Evolutionary conservation across 345 rosid species (phyloP).

Genomic region (Citropsis articulata): DNA sequence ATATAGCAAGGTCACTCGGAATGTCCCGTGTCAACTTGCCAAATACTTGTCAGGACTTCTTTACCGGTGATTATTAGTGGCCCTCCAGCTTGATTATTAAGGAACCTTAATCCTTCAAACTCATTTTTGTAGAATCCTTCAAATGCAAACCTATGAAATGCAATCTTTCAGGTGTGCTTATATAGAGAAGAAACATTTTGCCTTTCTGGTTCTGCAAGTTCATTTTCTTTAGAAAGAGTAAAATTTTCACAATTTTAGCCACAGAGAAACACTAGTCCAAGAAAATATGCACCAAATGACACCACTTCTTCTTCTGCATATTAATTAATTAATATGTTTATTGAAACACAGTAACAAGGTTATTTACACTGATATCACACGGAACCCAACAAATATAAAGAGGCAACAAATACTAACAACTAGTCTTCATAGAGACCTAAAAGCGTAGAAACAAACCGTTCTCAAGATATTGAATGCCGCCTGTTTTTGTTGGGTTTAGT

Average conservation of each 20-base stretch:
- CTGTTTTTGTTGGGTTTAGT: conserved; percentile 68
- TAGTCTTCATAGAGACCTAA: background rate
- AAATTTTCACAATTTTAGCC: background rate
- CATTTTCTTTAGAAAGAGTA: background rate
- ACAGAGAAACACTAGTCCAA: background rate
- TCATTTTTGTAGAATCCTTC: conserved; percentile 31
- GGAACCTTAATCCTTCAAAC: conserved; percentile 31
- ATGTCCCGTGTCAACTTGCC: conserved; percentile 30
- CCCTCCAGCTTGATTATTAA: conserved; percentile 13
- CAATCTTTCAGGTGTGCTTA: conserved; percentile 1
- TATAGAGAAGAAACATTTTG: background rate
- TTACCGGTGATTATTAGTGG: conserved; percentile 19
- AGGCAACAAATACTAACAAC: conserved; percentile 14
- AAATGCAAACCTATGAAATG: conserved; percentile 23
- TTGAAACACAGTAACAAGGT: background rate
- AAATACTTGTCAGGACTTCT: conserved; percentile 22
- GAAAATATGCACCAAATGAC: background rate
- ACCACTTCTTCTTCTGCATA: conserved; percentile 1
- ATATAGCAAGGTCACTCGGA: conserved; percentile 25
- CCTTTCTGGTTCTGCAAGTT: background rate
- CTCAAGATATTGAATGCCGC: conserved; percentile 87
- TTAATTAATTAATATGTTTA: background rate
- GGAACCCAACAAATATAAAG: background rate
- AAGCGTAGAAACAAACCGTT: background rate
- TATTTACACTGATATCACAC: conserved; percentile 39